Base-by-base conservation (phyloP, 2,329 filamentous ascomycete genomes). In the Didymella pomorum region DNA sequence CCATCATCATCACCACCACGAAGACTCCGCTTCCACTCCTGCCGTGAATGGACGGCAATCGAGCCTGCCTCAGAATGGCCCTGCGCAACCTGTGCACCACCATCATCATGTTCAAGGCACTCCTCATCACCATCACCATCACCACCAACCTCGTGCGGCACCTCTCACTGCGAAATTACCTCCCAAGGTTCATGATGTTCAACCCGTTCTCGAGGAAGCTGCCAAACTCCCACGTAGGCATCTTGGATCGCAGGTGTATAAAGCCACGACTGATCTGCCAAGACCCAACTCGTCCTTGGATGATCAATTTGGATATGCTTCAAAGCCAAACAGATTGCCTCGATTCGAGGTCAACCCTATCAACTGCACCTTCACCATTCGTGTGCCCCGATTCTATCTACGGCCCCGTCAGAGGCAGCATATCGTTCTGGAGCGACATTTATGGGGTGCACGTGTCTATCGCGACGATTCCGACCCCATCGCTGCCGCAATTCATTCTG, bases 401-500 rank as follows among this genome's bases (percentile, higher is more conserved):
- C 86, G 86, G 9, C 77, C 86, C 0, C 79, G 83, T 8, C 86
- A 90, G 23, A 85, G 94, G 28, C 91, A 95, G 72, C 91, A 96
- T 65, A 93, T 98, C 50, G 96, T 93, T 11, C 80, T 87, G 8
- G 86, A 92, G 31, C 86, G 90, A 20, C 91, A 91, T 8, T 76
- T 99, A 0, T 99, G 94, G 93, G 95, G 95, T 1, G 95, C 92
- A 0, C 93, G 96, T 35, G 85, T 99, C 7, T 98, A 98, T 73
- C 96, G 93, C 0, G 95, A 99, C 68, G 95, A 99, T 76, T 97
- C 93, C 0, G 95, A 99, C 72, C 87, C 95, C 0, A 85, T 99
- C 23, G 94, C 93, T 0, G 93, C 94, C 2, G 94, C 93, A 59
- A 94, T 99, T 44, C 95, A 99, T 75, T 88, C 89, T 1, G 95